Percentiles rank a stretch among this genome's conserved stretches.
phyloP scores from a whole-genome alignment of 164 flowering plant genomes.

The Amborella trichopoda region DNA sequence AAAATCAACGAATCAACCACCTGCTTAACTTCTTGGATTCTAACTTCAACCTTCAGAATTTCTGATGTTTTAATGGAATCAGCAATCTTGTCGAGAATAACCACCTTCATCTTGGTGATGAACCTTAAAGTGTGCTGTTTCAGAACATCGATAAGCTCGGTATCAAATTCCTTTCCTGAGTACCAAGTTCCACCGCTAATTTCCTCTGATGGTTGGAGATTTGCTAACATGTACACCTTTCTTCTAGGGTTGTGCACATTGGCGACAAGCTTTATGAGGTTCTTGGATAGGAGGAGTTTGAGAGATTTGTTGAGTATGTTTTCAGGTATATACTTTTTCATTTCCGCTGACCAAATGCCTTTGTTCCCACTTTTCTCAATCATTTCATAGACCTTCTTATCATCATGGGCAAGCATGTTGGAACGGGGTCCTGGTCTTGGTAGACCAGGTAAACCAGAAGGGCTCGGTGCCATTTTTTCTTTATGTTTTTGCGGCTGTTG shows the following conservation, averaged over 20 bases:
- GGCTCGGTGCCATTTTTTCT: too few relatives aligned
- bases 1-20: slow-evolving; percentile 46
- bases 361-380: slow-evolving; percentile 22
- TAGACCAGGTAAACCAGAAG: too few relatives aligned
- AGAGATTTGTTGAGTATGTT: slow-evolving; percentile 26
- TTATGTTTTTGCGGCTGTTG: too few relatives aligned
- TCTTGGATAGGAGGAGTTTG: slow-evolving; percentile 28
- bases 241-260: slow-evolving; percentile 34
- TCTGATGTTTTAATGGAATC: slow-evolving; percentile 13
- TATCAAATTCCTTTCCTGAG: slow-evolving; percentile 42
- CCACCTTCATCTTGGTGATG: slow-evolving; percentile 26
- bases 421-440: too few relatives aligned
- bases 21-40: slow-evolving; percentile 31
- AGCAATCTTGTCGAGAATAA: slow-evolving; percentile 32
- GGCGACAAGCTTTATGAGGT: slow-evolving; percentile 45
- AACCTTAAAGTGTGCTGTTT: slow-evolving; percentile 17
- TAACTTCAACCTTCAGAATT: slow-evolving; percentile 11
- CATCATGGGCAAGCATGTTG: too few relatives aligned
- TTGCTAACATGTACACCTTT: slow-evolving; percentile 47
- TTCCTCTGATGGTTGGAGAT: slow-evolving; percentile 65
- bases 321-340: slow-evolving; percentile 25
- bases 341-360: slow-evolving; percentile 36
- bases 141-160: slow-evolving; percentile 21
- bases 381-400: slow-evolving; percentile 9
- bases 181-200: slow-evolving; percentile 80